Base-by-base conservation (phyloP, 1,284 basidiomycete species). In the Phlebopus sp. region DNA sequence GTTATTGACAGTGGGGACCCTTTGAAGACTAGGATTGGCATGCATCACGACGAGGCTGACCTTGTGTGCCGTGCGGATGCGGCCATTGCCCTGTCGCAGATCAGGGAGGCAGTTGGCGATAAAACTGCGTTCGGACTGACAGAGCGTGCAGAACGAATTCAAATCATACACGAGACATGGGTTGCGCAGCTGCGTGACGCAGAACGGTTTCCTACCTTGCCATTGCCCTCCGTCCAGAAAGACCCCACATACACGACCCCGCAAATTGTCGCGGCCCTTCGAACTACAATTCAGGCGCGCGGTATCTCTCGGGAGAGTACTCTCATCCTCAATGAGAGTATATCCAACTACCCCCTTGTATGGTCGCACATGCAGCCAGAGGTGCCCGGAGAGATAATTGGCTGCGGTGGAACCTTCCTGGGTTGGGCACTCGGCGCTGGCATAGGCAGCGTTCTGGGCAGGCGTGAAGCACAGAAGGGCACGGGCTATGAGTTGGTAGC, bases 381-480 rank as follows among this genome's bases (percentile, higher is more conserved):
- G 32, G 44, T 57, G 4, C 70, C 79, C 7, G 81, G 80, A 5
- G 73, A 70, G 37, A 62, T 82, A 46, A 55, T 84, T 9, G 59
- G 70, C 5, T 81, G 78, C 11, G 82, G 83, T 2, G 82, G 77
- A 2, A 77, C 80, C 2, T 79, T 79, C 7, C 68, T 86, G 30
- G 84, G 84, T 1, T 87, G 83, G 79, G 75, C 75, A 2, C 65
- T 87, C 5, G 84, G 79, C 34, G 84, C 80, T 2, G 77, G 79
- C 3, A 68, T 86, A 7, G 85, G 85, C 3, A 76, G 77, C 3
- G 59, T 69, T 38, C 57, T 86, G 4, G 81, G 76, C 2, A 71
- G 69, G 5, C 51, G 59, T n/a, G 64, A 57, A 4, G 54, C 55
- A 9, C 58, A 59, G 38, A 66, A 59, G 35, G 58, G 54, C 43